Evolutionary conservation across 2,329 filamentous ascomycete species (phyloP).

Genomic region (Cladophialophora immunda): DNA sequence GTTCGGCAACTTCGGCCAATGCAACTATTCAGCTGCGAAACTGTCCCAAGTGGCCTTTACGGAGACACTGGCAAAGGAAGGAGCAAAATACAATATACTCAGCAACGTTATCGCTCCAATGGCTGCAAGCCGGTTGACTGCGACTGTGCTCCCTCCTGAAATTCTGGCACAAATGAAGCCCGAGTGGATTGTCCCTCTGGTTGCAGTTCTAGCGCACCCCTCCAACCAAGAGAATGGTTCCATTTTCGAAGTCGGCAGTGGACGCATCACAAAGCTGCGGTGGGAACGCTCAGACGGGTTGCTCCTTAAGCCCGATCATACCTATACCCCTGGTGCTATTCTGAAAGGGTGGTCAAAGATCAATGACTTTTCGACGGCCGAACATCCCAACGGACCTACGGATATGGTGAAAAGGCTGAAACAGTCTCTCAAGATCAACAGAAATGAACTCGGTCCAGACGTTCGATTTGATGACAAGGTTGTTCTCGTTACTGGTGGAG

Average conservation of each 20-base stretch:
- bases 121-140: conserved; percentile 93
- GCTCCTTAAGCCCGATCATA: conserved; percentile 86
- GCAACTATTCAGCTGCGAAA: conserved; percentile 97
- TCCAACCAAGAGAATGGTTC: conserved; percentile 80
- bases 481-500: conserved; percentile 85
- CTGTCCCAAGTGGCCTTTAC: conserved; percentile 95
- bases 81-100: conserved; percentile 96
- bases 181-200: conserved; percentile 93
- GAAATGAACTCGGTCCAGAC: conserved; percentile 76
- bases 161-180: conserved; percentile 85
- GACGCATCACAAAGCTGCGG: conserved; percentile 88
- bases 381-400: conserved; percentile 83
- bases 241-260: conserved; percentile 94
- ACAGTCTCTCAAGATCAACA: conserved; percentile 78
- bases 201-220: conserved; percentile 86
- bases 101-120: conserved; percentile 97
- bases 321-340: conserved; percentile 86
- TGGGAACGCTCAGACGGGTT: conserved; percentile 94
- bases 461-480: conserved; percentile 86
- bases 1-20: conserved; percentile 94
- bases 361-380: conserved; percentile 82
- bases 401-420: conserved; percentile 89
- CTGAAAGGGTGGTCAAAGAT: conserved; percentile 89
- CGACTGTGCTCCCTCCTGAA: conserved; percentile 95
- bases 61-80: conserved; percentile 97